Evolutionary conservation across 495 filamentous ascomycete species (phyloP).

Genomic region (Arthonia radiata): DNA sequence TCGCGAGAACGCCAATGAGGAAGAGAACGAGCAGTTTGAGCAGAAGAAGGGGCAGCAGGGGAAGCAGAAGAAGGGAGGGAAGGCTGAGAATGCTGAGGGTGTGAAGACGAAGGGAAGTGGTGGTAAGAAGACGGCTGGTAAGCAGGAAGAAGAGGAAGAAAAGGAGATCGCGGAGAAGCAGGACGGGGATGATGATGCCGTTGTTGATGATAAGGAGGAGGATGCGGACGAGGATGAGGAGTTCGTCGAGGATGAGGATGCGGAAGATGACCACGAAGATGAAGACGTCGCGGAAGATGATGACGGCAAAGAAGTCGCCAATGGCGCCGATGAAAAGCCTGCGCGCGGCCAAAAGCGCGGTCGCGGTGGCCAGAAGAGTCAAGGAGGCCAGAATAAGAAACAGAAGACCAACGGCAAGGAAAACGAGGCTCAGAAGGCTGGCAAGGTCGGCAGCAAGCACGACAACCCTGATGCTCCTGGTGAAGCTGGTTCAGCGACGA

Average conservation of each 20-base stretch:
- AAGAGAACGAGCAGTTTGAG: constrained; percentile 8
- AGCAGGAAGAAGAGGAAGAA: constrained; percentile 2
- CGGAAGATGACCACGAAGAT: neutral
- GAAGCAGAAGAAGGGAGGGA: constrained; percentile 1
- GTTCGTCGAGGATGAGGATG: too few species aligned
- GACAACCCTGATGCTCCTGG: constrained; percentile 7
- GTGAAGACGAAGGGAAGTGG: constrained; percentile 3
- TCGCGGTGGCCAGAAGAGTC: constrained; percentile 1
- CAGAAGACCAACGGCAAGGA: constrained; percentile 2
- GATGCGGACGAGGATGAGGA: constrained; percentile 4
- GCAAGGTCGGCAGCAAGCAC: constrained; percentile 8
- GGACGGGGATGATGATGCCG: constrained; percentile 5
- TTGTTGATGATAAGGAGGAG: constrained; percentile 3
- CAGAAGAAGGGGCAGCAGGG: constrained; percentile 4
- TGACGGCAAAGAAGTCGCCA: neutral
- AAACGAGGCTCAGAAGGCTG: constrained; percentile 4
- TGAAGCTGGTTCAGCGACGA: constrained; percentile 9
- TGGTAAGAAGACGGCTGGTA: constrained; percentile 2
- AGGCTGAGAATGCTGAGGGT: constrained; percentile 1
- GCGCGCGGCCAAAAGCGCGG: constrained; percentile 11
- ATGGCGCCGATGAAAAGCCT: constrained; percentile 8
- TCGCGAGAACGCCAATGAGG: constrained; percentile 12
- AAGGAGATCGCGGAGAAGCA: constrained; percentile 3
- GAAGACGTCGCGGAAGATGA: neutral
- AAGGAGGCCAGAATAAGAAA: neutral